These are phyloP conservation scores for Cladosporium austrohemisphaericum DNA, from an alignment of 2,329 filamentous ascomycete species.

Conservation along the genomic window DNA sequence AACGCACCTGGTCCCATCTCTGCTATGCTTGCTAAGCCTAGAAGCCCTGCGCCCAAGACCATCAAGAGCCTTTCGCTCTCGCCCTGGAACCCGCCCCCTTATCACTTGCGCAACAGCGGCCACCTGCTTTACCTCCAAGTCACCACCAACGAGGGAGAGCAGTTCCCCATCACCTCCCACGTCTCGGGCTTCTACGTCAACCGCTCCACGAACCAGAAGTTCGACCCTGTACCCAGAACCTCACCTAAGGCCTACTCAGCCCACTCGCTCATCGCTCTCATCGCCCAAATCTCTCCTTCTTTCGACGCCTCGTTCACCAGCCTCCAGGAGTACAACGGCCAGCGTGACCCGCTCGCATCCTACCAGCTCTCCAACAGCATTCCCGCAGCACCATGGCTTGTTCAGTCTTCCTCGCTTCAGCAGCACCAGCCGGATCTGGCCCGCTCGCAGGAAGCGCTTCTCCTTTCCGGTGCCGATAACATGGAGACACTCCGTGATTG, in stretches of 20 bases:
- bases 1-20: constrained; percentile 63
- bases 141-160: constrained; percentile 90
- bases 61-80: constrained; percentile 86
- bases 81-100: constrained; percentile 93
- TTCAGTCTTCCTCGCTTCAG: constrained; percentile 65
- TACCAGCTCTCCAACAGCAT: constrained; percentile 96
- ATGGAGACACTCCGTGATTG: constrained; percentile 93
- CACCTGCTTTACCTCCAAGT: constrained; percentile 87
- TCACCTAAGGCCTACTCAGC: constrained; percentile 73
- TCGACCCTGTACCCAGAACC: constrained; percentile 79
- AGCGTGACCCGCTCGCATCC: constrained; percentile 81
- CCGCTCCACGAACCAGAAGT: constrained; percentile 91
- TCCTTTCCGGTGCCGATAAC: constrained; percentile 87
- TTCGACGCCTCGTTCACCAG: constrained; percentile 73
- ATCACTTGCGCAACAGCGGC: constrained; percentile 83
- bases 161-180: constrained; percentile 88
- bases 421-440: constrained; percentile 79
- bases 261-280: constrained; percentile 80
- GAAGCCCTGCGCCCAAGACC: constrained; percentile 75
- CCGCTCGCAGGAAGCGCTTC: constrained; percentile 85
- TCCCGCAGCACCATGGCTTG: constrained; percentile 86
- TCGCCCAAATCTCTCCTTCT: constrained; percentile 75
- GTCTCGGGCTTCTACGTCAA: constrained; percentile 96
- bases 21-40: constrained; percentile 64
- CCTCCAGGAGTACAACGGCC: constrained; percentile 79